Base-by-base conservation (phyloP, 331 rosid genomes). In the Pyrus hybrid region DNA sequence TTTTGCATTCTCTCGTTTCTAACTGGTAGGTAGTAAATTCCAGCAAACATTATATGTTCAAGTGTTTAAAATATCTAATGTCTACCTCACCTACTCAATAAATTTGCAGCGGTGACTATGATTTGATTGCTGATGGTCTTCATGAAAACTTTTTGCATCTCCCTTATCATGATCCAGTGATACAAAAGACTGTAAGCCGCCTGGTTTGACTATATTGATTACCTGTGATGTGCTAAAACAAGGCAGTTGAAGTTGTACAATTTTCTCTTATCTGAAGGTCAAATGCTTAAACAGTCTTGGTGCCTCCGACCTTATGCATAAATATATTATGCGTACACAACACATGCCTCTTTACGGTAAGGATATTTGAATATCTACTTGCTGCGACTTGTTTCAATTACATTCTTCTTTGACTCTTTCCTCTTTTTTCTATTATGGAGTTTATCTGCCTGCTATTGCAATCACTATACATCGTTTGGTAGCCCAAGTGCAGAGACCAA, bases 401-500 rank as follows among this genome's bases (percentile, higher is more conserved):
- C 58, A 56, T 60, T 37, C 41, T 76, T 71, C 30, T 21, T 77
- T 75, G 61, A 45, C 20, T 33, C 63, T 23, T 73, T 35, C 29
- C 61, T 8, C 45, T 25, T 37, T 62, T 65, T 56, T 74, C 69
- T 72, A 79, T 80, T 74, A 80, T 72, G 63, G 83, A 93, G 98
- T 82, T 76, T 90, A 91, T 80, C 87, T 82, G 84, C 96, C 98
- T 71, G 77, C 85, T 25, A 25, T 83, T 62, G 90, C 90, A 68
- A 81, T 93, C 61, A 73, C 78, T 43, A 81, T 93, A 75, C 95
- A 91, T 83, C 83, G 78, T 71, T 62, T 74, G 30, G 93, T 87
- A 76, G 94, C 97, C 80, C 98, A 93, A 93, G 86, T 91, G 80
- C 96, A 91, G 79, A 93, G 82, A 81, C 95, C 97, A 60, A 91